Evolutionary conservation across 192 early-diverging fungal species (phyloP), one percentile per base, ranked within the genome.

Genomic region (Rhizoclosmatium sp.): DNA sequence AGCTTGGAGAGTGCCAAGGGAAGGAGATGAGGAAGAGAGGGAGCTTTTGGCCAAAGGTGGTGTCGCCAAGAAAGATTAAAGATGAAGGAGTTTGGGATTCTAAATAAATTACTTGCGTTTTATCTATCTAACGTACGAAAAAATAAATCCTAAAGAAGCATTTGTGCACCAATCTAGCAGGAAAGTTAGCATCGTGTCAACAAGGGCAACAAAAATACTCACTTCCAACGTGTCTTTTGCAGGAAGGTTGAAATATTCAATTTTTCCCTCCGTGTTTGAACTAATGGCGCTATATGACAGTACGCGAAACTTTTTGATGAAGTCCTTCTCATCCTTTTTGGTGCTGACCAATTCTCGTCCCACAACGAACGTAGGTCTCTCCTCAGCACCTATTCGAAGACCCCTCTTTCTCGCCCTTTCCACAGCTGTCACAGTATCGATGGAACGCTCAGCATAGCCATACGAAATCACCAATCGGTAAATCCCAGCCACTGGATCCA

Each of bases 21-120:
- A 87, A 9, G 81, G 82, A 65, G 90, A 87, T 48, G 82, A 87
- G 48, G 83, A 91, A n/a, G 85, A 81, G 58, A 82, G 85, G 19
- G 81, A 80, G 49, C 21, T 62, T 7, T 23, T 62, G 5, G 39
- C 5, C 4, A 62, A 62, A 40, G 60, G 5, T 7, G 23, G 31
- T 42, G 68, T 21, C 12, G 48, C 4, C 40, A 75, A 75, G 72
- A 64, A 31, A 41, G 59, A 75, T 64, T 75, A 46, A 64, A n/a
- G 14, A 62, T 19, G 21, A 62, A 31, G 21, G 5, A 62, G 23
- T 0, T 62, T 62, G 9, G 60, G 60, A 62, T 62, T 19, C 21
- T 7, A 62, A 62, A 40, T 54, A 54, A 54, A 54, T 54, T 54
- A 54, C 51, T 54, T 54, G 5, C 16, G 9, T 12, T 12, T 7